Conservation (phyloP, 352 stramenopile species). For the Phytophthora podocarpi region DNA sequence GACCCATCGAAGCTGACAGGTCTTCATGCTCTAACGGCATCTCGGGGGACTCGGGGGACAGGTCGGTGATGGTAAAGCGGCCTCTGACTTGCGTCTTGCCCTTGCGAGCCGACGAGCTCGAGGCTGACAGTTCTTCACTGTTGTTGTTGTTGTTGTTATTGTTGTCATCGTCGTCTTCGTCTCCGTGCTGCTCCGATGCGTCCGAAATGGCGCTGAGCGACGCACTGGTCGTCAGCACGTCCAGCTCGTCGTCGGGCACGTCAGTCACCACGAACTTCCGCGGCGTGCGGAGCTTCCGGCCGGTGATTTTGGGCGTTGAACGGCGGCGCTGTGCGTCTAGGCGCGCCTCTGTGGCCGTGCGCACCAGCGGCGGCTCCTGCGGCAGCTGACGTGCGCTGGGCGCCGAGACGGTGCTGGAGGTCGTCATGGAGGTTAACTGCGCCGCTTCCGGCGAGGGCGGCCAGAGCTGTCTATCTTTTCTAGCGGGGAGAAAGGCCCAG, state of each 20-base stretch:
- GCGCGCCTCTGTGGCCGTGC: conserved; percentile 21
- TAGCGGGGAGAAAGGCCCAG: not conserved
- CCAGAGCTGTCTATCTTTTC: conserved; percentile 14
- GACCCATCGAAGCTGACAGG: conserved; percentile 31
- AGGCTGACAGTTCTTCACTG: conserved; percentile 25
- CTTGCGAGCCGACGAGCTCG: conserved; percentile 35
- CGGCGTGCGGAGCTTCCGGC: conserved; percentile 58
- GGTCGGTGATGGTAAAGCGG: conserved; percentile 84
- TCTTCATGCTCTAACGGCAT: conserved; percentile 29
- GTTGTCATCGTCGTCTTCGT: conserved; percentile 20
- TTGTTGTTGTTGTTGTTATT: conserved; percentile 16
- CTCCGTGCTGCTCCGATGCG: conserved; percentile 1
- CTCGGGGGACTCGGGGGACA: conserved; percentile 66
- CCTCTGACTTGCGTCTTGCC: conserved; percentile 75
- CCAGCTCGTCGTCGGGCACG: conserved; percentile 55
- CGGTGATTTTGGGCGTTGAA: conserved; percentile 58
- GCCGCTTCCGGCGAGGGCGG: conserved; percentile 1
- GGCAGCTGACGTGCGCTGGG: conserved; percentile 3
- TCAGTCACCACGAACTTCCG: conserved; percentile 79
- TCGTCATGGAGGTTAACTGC: conserved; percentile 30
- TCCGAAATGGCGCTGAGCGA: conserved; percentile 2
- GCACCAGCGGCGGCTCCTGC: conserved; percentile 12
- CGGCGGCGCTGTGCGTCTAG: conserved; percentile 24
- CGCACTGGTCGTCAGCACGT: not conserved
- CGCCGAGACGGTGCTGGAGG: conserved; percentile 29